phyloP scores from a whole-genome alignment of 2,329 filamentous ascomycete genomes.

The Endoconidiophora polonica region DNA sequence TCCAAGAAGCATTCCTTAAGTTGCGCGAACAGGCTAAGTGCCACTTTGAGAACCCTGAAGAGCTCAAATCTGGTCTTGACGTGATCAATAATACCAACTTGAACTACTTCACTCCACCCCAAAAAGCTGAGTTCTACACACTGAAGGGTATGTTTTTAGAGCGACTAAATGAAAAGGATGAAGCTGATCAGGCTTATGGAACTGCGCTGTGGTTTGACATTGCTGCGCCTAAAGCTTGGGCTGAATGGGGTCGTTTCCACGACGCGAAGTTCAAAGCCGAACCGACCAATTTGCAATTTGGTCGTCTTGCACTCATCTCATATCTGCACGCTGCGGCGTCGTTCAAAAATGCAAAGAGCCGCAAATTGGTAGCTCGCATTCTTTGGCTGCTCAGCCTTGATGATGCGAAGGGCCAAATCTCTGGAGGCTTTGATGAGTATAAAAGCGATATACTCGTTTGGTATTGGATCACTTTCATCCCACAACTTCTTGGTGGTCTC shows the following conservation, averaged over 20 bases:
- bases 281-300: slow-evolving; percentile 62
- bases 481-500: slow-evolving; percentile 81
- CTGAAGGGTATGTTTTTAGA: slow-evolving; percentile 99
- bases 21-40: slow-evolving; percentile 97
- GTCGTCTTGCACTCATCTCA: slow-evolving; percentile 83
- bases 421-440: slow-evolving; percentile 80
- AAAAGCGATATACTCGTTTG: slow-evolving; percentile 95
- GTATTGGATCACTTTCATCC: slow-evolving; percentile 99
- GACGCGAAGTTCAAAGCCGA: slow-evolving; percentile 92
- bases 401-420: slow-evolving; percentile 67
- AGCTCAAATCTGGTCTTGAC: slow-evolving; percentile 82
- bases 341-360: slow-evolving; percentile 92
- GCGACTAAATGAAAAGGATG: slow-evolving; percentile 76
- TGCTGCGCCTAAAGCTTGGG: slow-evolving; percentile 90
- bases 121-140: slow-evolving; percentile 98
- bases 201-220: slow-evolving; percentile 94
- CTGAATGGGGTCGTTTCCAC: slow-evolving; percentile 97
- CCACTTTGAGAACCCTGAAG: slow-evolving; percentile 88
- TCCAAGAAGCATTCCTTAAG: slow-evolving; percentile 97
- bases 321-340: slow-evolving; percentile 91
- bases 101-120: slow-evolving; percentile 88
- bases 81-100: slow-evolving; percentile 99
- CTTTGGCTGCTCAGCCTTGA: slow-evolving; percentile 92
- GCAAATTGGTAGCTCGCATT: slow-evolving; percentile 83
- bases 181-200: slow-evolving; percentile 86